These are phyloP conservation scores for Cladosporium sp. DNA, from an alignment of 2,329 filamentous ascomycete species.

Conservation along the genomic window DNA sequence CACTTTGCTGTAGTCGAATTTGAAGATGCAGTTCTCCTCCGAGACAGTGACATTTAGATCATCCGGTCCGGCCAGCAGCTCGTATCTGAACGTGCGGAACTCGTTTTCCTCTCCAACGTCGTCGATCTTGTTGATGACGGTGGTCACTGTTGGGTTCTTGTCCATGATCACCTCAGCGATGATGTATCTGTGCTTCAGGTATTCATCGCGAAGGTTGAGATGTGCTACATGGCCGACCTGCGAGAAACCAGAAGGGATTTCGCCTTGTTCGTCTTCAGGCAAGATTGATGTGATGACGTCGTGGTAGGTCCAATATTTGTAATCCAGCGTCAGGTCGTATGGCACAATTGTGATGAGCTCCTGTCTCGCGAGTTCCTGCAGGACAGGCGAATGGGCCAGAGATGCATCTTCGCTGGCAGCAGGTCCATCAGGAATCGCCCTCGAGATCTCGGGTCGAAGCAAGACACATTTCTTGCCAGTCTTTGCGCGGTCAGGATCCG, in stretches of 20 bases:
- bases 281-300: constrained; percentile 83
- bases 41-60: constrained; percentile 81
- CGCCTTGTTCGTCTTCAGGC: constrained; percentile 75
- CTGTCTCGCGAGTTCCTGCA: constrained; percentile 68
- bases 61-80: constrained; percentile 79
- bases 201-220: constrained; percentile 82
- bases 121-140: constrained; percentile 95
- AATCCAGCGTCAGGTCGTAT: constrained; percentile 75
- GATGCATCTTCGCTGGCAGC: constrained; percentile 7
- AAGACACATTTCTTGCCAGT: constrained; percentile 49
- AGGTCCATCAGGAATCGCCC: constrained; percentile 44
- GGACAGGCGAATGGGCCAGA: constrained; percentile 72
- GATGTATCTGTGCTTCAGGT: constrained; percentile 80
- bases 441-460: constrained; percentile 47
- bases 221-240: constrained; percentile 91
- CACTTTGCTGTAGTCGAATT: constrained; percentile 92
- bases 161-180: constrained; percentile 85
- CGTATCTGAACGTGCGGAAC: constrained; percentile 90
- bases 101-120: constrained; percentile 82
- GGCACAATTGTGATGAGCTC: constrained; percentile 72
- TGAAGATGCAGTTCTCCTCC: constrained; percentile 83
- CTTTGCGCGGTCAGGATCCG: constrained; percentile 55
- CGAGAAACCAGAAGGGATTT: constrained; percentile 84
- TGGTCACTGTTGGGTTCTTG: constrained; percentile 80
- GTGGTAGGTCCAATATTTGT: constrained; percentile 82